Evolutionary conservation across 345 rosid species (phyloP).

Genomic region (Ailanthus altissimus): DNA sequence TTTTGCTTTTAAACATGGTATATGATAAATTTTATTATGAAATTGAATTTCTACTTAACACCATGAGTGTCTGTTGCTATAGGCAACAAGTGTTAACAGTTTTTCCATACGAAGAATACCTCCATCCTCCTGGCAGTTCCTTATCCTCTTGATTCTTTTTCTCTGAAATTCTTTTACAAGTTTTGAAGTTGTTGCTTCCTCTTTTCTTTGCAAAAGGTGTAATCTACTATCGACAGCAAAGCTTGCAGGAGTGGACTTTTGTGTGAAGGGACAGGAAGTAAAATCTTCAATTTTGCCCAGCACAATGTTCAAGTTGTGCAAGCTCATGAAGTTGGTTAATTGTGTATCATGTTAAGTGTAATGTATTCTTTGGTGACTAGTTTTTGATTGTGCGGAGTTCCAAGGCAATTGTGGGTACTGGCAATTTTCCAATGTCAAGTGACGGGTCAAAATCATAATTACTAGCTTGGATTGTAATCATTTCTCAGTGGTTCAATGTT

Average conservation of each 20-base stretch:
- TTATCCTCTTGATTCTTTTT: constrained; percentile 14
- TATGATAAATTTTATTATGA: background rate
- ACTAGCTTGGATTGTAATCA: constrained; percentile 16
- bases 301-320: constrained; percentile 44
- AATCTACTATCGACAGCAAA: constrained; percentile 33
- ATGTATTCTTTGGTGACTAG: constrained; percentile 24
- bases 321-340: constrained; percentile 32
- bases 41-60: constrained; percentile 4
- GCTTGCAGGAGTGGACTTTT: constrained; percentile 43
- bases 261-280: constrained; percentile 44
- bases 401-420: constrained; percentile 16
- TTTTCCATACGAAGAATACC: background rate
- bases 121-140: constrained; percentile 1
- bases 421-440: constrained; percentile 21
- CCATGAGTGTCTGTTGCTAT: background rate
- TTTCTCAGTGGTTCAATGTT: constrained; percentile 5
- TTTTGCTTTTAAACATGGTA: background rate
- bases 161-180: constrained; percentile 18
- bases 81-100: background rate
- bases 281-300: constrained; percentile 27
- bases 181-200: constrained; percentile 38
- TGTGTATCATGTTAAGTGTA: constrained; percentile 29
- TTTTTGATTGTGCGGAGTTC: constrained; percentile 17
- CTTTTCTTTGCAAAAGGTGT: constrained; percentile 43
- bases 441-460: constrained; percentile 23